Conservation (phyloP, 2,329 filamentous ascomycete genomes). For the Phialophora tarda region DNA sequence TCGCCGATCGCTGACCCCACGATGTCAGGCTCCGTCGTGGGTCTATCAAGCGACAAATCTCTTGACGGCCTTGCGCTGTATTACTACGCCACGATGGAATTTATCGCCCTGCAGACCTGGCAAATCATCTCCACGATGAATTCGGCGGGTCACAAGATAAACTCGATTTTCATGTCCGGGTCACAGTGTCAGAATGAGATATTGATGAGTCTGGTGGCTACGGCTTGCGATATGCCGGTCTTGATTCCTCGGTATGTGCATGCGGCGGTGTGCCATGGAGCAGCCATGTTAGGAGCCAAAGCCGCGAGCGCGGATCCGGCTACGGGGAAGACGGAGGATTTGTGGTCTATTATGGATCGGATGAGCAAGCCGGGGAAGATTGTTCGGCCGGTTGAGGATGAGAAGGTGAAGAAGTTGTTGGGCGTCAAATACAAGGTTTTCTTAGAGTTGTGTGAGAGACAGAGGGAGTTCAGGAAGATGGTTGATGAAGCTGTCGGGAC, state of each 20-base stretch:
- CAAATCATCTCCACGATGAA: conserved; percentile 98
- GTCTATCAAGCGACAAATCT: conserved; percentile 83
- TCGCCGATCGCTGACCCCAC: conserved; percentile 89
- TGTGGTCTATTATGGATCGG: conserved; percentile 97
- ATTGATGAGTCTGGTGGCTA: conserved; percentile 88
- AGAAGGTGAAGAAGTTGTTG: conserved; percentile 77
- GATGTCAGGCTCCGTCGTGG: conserved; percentile 90
- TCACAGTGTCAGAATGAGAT: conserved; percentile 96
- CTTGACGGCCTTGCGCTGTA: conserved; percentile 85
- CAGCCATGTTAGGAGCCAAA: conserved; percentile 96
- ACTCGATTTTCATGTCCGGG: conserved; percentile 97
- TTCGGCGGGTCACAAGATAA: conserved; percentile 80
- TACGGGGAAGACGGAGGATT: conserved; percentile 77
- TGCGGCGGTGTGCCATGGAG: conserved; percentile 95
- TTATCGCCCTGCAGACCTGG: conserved; percentile 94
- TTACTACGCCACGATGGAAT: conserved; percentile 97
- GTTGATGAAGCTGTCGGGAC: conserved; percentile 65
- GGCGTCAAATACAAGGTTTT: conserved; percentile 95
- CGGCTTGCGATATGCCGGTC: conserved; percentile 88
- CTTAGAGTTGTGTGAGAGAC: conserved; percentile 84
- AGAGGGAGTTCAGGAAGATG: conserved; percentile 79
- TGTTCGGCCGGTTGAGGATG: conserved; percentile 74
- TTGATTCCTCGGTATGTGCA: conserved; percentile 92
- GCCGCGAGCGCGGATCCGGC: conserved; percentile 78
- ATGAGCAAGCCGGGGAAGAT: conserved; percentile 93